Conservation (phyloP, 1,284 basidiomycete species). For the Athelia psychrophila region DNA sequence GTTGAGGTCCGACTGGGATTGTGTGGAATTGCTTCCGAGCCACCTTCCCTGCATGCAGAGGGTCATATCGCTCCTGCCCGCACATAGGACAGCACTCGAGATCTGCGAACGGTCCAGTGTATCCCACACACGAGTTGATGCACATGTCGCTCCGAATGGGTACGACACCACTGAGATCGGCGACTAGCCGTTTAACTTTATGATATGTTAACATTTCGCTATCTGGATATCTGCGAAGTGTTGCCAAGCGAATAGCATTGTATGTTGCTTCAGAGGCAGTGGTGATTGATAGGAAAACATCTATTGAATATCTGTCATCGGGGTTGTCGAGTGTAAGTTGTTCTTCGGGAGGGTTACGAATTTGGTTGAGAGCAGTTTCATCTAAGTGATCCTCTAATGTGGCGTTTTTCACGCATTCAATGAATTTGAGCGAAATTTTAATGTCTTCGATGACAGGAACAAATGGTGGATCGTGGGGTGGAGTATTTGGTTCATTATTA, state of each 20-base stretch:
- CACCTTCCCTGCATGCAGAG: conserved; percentile 4
- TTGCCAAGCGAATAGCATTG: conserved; percentile 7
- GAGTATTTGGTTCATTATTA: too few relatives aligned
- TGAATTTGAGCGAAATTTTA: conserved; percentile 14
- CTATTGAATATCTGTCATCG: conserved; percentile 20
- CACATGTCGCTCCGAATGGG: conserved; percentile 29
- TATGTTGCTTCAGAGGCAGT: conserved; percentile 23
- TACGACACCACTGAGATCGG: conserved; percentile 22
- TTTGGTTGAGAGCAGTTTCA: conserved; percentile 8
- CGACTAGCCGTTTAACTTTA: conserved; percentile 16
- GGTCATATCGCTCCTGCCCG: conserved; percentile 20
- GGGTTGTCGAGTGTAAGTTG: conserved; percentile 18
- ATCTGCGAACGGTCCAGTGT: conserved; percentile 24
- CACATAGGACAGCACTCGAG: conserved; percentile 24
- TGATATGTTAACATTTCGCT: conserved; percentile 22
- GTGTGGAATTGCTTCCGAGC: conserved; percentile 19
- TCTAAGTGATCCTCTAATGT: conserved; percentile 24
- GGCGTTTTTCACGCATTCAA: conserved; percentile 18
- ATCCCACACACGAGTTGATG: conserved; percentile 27
- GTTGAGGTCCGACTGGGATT: conserved; percentile 13
- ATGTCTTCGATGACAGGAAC: conserved; percentile 10
- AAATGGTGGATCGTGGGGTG: too few relatives aligned
- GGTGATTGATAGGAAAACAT: conserved; percentile 22
- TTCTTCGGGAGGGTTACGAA: conserved; percentile 18
- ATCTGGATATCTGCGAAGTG: conserved; percentile 17